Percentiles rank a stretch among this genome's conserved stretches.
Conservation (phyloP, 139 green algal species). For the Edaphochlamys debaryana region DNA sequence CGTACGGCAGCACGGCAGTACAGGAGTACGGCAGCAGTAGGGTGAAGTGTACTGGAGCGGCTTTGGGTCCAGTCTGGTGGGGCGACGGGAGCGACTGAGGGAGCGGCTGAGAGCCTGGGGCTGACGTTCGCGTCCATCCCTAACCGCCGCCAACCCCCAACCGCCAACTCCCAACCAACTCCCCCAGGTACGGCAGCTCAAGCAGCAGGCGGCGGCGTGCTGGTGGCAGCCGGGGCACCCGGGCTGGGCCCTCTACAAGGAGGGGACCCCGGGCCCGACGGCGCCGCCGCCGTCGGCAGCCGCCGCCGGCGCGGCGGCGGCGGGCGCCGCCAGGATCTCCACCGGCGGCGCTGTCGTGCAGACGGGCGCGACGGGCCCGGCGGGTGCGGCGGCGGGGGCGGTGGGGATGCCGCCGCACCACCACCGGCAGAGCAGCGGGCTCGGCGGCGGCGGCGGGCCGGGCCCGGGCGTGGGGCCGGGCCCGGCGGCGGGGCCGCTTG, state of each 20-base stretch:
- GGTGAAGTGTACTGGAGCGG: neutral
- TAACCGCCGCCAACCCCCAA: too few relatives aligned
- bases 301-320: neutral
- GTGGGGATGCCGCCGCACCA: neutral
- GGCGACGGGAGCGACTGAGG: too few relatives aligned
- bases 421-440: neutral
- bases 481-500: too few relatives aligned
- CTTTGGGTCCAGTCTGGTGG: too few relatives aligned
- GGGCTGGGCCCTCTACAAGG: conserved; percentile 41
- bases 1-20: too few relatives aligned
- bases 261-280: neutral
- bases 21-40: neutral
- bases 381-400: too few relatives aligned
- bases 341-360: neutral
- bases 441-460: too few relatives aligned
- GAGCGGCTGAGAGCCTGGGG: too few relatives aligned
- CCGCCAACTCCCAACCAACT: neutral
- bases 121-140: too few relatives aligned
- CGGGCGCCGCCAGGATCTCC: too few relatives aligned
- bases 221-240: conserved; percentile 24
- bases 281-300: neutral
- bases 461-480: too few relatives aligned
- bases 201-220: neutral
- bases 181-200: neutral
- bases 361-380: too few relatives aligned